Base-by-base conservation (phyloP, 202 grass and related monocot species). In the Panicum virgatum region DNA sequence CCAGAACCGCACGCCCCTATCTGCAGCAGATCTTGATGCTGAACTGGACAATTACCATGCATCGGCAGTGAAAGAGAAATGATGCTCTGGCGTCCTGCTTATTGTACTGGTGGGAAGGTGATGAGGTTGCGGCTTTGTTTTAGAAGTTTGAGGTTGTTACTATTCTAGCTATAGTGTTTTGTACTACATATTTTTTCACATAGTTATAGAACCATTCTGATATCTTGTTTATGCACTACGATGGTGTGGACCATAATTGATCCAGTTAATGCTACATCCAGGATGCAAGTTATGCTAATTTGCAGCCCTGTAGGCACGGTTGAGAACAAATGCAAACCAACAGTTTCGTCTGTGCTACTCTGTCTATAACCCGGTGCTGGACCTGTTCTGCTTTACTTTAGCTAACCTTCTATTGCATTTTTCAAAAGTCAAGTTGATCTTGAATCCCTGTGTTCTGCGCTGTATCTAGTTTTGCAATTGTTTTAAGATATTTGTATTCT, bases 21-120 rank as follows among this genome's bases (percentile, higher is more conserved):
- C 87, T 37, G 64, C 76, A 58, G 80, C 84, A 62, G 90, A 92
- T 87, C 90, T 92, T 69, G 90, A 92, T 56, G 90, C 87, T 73
- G 90, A 89, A 61, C 67, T 92, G 60, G 90, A 92, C 36, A 79
- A 89, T 60, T 92, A 92, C 60, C 90, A 92, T 68, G 58, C 84
- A 46, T 61, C 80, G 34, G 71, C 90, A 38, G 87, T 84, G 80
- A 80, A 83, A 42, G 67, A 80, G 45, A 83, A 90, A 63, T 90
- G 69, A 90, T 42, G 74, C 27, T 82, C 66, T 71, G 14, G 34
- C 43, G 23, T 66, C 74, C 38, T 73, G 60, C 43, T 60, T 80
- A 50, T 73, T 66, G 39, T 40, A 61, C 25, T 1, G 69, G 52
- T 44, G 61, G 59, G 13, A 43, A 54, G 62, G 18, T 15, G 6